Percentiles rank a stretch among this genome's conserved stretches.
Conservation (phyloP, 78 protist genomes). For the Dictyostelium citrinum region DNA sequence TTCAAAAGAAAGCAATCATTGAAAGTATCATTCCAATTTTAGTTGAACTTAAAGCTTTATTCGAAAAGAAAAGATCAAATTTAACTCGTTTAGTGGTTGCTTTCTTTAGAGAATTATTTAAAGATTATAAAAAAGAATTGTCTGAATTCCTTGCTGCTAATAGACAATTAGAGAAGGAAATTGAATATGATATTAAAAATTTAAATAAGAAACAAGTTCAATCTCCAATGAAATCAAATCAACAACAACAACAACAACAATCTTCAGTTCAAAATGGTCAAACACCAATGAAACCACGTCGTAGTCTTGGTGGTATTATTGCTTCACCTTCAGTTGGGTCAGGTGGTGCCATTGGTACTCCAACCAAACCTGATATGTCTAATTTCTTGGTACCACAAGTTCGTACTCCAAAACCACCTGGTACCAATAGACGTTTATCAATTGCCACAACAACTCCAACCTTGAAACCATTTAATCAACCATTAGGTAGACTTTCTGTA, state of each 20-base stretch:
- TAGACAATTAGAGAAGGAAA: constrained; percentile 82
- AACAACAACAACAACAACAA: neutral
- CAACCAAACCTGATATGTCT: constrained; percentile 5
- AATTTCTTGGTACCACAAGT: constrained; percentile 55
- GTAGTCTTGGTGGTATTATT: neutral
- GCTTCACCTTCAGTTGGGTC: neutral
- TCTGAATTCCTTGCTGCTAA: constrained; percentile 74
- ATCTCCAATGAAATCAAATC: constrained; percentile 9
- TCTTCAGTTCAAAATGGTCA: neutral
- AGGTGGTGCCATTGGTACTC: neutral
- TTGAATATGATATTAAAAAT: constrained; percentile 72
- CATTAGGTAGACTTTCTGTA: constrained; percentile 8
- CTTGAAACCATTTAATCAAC: neutral
- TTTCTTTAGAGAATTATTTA: constrained; percentile 42
- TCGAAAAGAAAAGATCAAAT: constrained; percentile 85
- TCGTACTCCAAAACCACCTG: neutral
- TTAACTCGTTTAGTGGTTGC: constrained; percentile 61
- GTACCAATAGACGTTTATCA: neutral
- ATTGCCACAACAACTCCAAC: neutral
- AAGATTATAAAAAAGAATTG: constrained; percentile 78
- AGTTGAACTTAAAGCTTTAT: constrained; percentile 71
- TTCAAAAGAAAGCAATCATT: constrained; percentile 77
- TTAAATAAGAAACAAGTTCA: constrained; percentile 3
- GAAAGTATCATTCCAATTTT: constrained; percentile 83
- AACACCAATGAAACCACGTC: neutral